A percentile compares a stretch with the other conserved stretches of the same genome.
These are phyloP conservation scores for Talaromyces trachyspermus DNA, from an alignment of 495 filamentous ascomycete genomes.

Conservation along the genomic window DNA sequence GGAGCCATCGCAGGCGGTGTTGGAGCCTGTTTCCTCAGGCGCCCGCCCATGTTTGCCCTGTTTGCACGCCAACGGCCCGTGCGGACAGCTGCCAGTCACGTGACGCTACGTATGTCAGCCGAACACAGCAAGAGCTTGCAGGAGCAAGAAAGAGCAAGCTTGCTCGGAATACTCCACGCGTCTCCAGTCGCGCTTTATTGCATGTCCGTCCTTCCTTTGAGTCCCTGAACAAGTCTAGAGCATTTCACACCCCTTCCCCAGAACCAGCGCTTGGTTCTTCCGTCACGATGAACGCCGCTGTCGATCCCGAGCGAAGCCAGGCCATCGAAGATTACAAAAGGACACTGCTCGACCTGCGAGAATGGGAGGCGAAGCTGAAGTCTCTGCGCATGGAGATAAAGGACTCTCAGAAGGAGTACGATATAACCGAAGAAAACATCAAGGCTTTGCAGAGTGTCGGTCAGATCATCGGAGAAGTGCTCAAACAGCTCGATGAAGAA, in stretches of 20 bases:
- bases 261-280: conserved; percentile 7
- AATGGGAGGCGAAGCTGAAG: conserved; percentile 98
- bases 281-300: conserved; percentile 41
- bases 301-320: conserved; percentile 64
- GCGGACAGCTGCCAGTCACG: not conserved
- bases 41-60: not conserved
- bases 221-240: too few relatives aligned
- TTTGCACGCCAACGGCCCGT: not conserved
- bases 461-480: conserved; percentile 97
- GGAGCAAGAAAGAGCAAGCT: too few relatives aligned
- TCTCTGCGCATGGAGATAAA: conserved; percentile 88
- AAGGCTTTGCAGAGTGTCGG: conserved; percentile 98
- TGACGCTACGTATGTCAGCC: conserved; percentile 2
- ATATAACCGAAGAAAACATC: conserved; percentile 98
- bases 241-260: not conserved
- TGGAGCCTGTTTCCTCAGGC: not conserved
- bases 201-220: too few relatives aligned
- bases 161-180: too few relatives aligned
- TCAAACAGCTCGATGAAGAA: conserved; percentile 98
- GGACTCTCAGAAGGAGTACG: conserved; percentile 86
- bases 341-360: conserved; percentile 90
- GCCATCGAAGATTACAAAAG: conserved; percentile 84
- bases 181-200: too few relatives aligned
- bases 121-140: conserved; percentile 5
- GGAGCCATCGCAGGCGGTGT: not conserved